phyloP scores from a whole-genome alignment of 495 filamentous ascomycete genomes.

The Aeminium ludgeri region DNA sequence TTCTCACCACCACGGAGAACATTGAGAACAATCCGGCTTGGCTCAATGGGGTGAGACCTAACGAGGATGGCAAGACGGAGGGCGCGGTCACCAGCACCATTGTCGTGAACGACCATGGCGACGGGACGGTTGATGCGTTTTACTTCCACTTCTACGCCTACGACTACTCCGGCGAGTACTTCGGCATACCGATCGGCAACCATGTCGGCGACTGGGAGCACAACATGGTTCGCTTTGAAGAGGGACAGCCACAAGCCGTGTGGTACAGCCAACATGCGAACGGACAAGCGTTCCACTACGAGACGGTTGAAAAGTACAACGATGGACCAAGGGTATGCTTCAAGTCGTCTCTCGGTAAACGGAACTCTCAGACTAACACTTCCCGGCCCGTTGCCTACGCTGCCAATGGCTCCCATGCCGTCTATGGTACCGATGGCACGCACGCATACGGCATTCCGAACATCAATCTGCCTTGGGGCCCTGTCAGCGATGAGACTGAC shows the following conservation, averaged over 20 bases:
- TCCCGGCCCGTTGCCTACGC: slow-evolving; percentile 11
- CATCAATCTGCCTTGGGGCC: slow-evolving; percentile 35
- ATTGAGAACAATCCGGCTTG: slow-evolving; percentile 36
- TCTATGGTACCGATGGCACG: slow-evolving; percentile 19
- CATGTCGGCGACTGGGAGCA: slow-evolving; percentile 56
- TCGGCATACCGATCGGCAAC: slow-evolving; percentile 30
- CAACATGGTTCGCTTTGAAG: slow-evolving; percentile 48
- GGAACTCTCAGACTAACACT: slow-evolving; percentile 24
- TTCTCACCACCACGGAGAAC: slow-evolving; percentile 41
- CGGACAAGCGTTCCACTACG: slow-evolving; percentile 47
- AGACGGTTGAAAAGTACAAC: slow-evolving; percentile 35
- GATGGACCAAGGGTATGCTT: slow-evolving; percentile 16
- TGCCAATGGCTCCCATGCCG: slow-evolving; percentile 19
- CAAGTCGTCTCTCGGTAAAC: slow-evolving; percentile 15
- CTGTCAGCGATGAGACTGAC: slow-evolving; percentile 36
- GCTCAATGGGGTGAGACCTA: slow-evolving; percentile 30
- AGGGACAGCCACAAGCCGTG: slow-evolving; percentile 38
- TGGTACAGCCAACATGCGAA: slow-evolving; percentile 49
- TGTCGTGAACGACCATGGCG: slow-evolving; percentile 39
- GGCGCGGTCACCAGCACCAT: slow-evolving; percentile 33
- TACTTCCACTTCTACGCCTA: slow-evolving; percentile 57
- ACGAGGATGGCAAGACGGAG: slow-evolving; percentile 31
- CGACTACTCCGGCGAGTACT: slow-evolving; percentile 29
- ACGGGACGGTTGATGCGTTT: slow-evolving; percentile 42
- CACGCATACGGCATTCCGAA: slow-evolving; percentile 49